Base-by-base conservation (phyloP, 2,329 filamentous ascomycete species). In the Alternaria arbusti region DNA sequence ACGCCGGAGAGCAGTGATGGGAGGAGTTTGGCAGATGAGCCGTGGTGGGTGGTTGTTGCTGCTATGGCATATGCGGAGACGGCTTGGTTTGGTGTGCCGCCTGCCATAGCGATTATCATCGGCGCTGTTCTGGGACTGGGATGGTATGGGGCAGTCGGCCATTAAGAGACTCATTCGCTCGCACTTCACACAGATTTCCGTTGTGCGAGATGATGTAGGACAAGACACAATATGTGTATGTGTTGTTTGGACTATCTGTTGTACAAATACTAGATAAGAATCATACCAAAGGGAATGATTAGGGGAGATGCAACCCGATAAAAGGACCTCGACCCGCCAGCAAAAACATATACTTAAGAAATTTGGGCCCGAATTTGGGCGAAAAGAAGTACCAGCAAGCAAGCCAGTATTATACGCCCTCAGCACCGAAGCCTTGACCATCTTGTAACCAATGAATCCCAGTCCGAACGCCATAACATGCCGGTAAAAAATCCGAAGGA, bases 1-100 rank as follows among this genome's bases (percentile, higher is more conserved):
- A 80, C 80, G 22, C 73, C 76, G 5, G 73, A 81, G 20, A 69
- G 69, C 8, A 76, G 67, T 22, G 63, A 72, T 50, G 81, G 82
- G 6, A 74, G 70, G 44, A 78, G 74, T 61, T 65, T 83, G 57
- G 80, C 76, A 2, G 50, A 65, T 5, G 81, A 83, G 69, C 79
- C 82, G 2, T 83, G 78, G 80, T 84, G 81, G 81, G 81, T 83
- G 0, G 82, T 82, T n/a, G 77, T 83, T 22, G 75, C 80, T 28
- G 78, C 80, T 2, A 59, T 81, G 7, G 78, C 77, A 8, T 83
- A 82, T 68, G 79, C 79, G 0, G 80, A 79, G 30, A 80, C 75
- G 30, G 78, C 76, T 26, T 80, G 80, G 76, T 82, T 82, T 54
- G 68, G 70, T n/a, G 62, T 82, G 2, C 74, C 78, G 11, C 77